phyloP scores from a whole-genome alignment of 1,139 yeast species.

The Yamadazyma atlantica region DNA sequence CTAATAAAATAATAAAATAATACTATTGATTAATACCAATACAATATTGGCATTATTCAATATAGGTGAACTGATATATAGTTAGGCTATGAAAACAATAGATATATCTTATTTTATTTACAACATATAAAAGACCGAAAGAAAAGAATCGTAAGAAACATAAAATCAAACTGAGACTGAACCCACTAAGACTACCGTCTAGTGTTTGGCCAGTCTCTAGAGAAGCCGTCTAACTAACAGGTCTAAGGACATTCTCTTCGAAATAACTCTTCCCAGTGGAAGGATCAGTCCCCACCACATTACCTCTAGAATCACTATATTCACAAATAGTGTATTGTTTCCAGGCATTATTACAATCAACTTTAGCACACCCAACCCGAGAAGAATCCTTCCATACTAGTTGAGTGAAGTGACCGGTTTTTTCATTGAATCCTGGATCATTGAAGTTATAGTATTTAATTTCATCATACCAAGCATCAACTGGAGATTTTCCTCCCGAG shows the following conservation, averaged over 20 bases:
- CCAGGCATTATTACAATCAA: constrained; percentile 49
- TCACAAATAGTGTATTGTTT: constrained; percentile 68
- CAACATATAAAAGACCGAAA: too few relatives aligned
- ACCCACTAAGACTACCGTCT: too few relatives aligned
- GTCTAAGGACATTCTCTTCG: constrained; percentile 51
- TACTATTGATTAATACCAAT: too few relatives aligned
- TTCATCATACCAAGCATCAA: constrained; percentile 69
- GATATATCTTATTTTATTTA: too few relatives aligned
- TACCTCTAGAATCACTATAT: constrained; percentile 59
- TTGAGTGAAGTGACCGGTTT: constrained; percentile 69
- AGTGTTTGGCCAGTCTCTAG: too few relatives aligned
- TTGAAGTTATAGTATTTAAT: constrained; percentile 49
- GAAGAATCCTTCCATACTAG: constrained; percentile 61
- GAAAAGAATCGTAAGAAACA: constrained; percentile 5
- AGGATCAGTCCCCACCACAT: constrained; percentile 41
- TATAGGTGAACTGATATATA: too few relatives aligned
- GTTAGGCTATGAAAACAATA: too few relatives aligned
- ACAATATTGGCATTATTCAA: too few relatives aligned
- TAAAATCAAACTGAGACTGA: background rate
- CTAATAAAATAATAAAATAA: too few relatives aligned
- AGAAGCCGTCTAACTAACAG: constrained; percentile 9
- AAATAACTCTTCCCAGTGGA: constrained; percentile 42
- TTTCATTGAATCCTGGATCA: constrained; percentile 43
- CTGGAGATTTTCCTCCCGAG: constrained; percentile 47
- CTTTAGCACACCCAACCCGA: constrained; percentile 61